Percentiles rank a stretch among this genome's conserved stretches.
These are phyloP conservation scores for Tulasnella sp. DNA, from an alignment of 768 basidiomycete species.

Conservation along the genomic window DNA sequence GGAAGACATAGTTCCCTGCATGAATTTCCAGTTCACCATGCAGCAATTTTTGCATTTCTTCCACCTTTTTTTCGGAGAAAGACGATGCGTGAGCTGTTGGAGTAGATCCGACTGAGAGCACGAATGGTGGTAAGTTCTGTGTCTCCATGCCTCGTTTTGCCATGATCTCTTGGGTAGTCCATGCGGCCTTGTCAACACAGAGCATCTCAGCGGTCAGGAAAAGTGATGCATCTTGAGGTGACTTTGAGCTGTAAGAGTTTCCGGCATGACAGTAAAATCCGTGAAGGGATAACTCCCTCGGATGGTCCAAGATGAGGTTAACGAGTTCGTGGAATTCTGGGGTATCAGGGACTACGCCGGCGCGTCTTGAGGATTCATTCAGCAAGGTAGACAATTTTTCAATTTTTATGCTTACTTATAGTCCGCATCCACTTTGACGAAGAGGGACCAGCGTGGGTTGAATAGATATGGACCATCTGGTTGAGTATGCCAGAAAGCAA, in stretches of 20 bases:
- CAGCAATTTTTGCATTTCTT: conserved; percentile 33
- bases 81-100: conserved; percentile 78
- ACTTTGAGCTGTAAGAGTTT: conserved; percentile 63
- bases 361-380: conserved; percentile 39
- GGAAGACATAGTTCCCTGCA: conserved; percentile 72
- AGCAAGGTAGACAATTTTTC: background rate
- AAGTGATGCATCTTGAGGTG: conserved; percentile 46
- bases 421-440: conserved; percentile 62
- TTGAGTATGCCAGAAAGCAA: conserved; percentile 40
- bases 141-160: too few relatives aligned
- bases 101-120: conserved; percentile 75
- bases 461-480: background rate
- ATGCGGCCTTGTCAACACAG: conserved; percentile 54
- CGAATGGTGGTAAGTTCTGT: conserved; percentile 38
- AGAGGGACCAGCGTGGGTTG: conserved; percentile 55
- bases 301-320: conserved; percentile 34
- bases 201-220: conserved; percentile 59
- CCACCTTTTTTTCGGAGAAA: conserved; percentile 33
- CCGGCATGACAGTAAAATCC: conserved; percentile 79
- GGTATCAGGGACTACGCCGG: conserved; percentile 47
- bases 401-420: conserved; percentile 38
- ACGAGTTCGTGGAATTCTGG: conserved; percentile 45
- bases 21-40: conserved; percentile 55
- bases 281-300: conserved; percentile 47
- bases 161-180: background rate